Base-by-base conservation (phyloP, 2,329 filamentous ascomycete genomes). In the Bertia moriformis region DNA sequence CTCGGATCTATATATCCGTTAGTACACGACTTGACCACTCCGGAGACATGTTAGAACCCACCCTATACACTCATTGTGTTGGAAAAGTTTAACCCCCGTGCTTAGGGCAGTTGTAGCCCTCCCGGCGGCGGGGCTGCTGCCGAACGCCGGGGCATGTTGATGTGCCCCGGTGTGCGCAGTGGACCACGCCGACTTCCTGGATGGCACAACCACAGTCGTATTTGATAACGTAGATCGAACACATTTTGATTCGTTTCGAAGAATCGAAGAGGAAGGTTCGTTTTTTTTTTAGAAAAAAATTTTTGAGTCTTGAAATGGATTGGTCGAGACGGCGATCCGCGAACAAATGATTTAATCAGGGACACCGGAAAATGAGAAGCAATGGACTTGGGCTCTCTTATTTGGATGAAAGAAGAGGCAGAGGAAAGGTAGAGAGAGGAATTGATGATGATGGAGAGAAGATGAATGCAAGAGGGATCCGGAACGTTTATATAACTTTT, bases 181-280 rank as follows among this genome's bases (percentile, higher is more conserved):
- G 47, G 22, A 59, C 54, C 3, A 57, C 47, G n/a, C 51, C 53
- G 3, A 46, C 52, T 39, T 57, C 53, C 15, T 51, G 47, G 35
- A 52, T 41, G 30, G 48, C 48, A 45, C 56, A 59, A 30, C 56
- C 56, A 42, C 56, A 59, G 43, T 54, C 55, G 42, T 56, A 59
- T 35, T 56, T 46, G 45, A 50, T 50, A 40, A 55, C 53, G 43
- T 59, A 59, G 39, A 55, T 43, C 2, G 53, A 56, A 40, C 57
- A 59, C 57, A 59, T 59, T 14, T 20, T 53, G 32, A 35, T n/a
- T n/a, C n/a, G n/a, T n/a, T 27, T 27, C n/a, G 22, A n/a, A 27
- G 22, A 27, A n/a, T 7, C n/a, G 22, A 27, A 27, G 22, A 27
- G 32, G 32, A 14, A 13, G 32, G 7, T 35, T 18, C 10, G 32